These are phyloP conservation scores for Inga laurina DNA, from an alignment of 306 rosid genomes.

Conservation along the genomic window DNA sequence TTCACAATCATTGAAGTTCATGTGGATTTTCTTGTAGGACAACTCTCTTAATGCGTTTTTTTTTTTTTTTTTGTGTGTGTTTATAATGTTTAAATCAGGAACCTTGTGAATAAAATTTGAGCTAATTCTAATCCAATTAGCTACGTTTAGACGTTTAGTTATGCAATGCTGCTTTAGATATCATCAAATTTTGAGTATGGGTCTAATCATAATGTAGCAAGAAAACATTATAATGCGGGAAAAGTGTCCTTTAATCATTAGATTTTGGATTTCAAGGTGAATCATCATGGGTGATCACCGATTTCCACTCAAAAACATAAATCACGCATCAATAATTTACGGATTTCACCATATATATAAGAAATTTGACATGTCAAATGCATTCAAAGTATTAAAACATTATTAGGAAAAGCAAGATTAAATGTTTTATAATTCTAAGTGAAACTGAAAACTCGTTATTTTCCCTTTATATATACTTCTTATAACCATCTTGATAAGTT, in stretches of 20 bases:
- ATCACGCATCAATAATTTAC: neutral
- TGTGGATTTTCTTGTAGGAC: too few species aligned
- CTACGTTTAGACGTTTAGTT: neutral
- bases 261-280: constrained; percentile 23
- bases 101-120: neutral
- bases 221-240: neutral
- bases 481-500: too few species aligned
- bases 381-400: neutral
- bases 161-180: neutral
- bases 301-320: constrained; percentile 10
- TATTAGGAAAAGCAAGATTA: neutral
- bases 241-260: constrained; percentile 30
- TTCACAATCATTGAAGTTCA: too few species aligned
- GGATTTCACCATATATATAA: neutral
- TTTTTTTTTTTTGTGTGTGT: too few species aligned
- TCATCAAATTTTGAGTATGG: neutral
- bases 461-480: too few species aligned
- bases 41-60: neutral
- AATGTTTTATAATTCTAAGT: too few species aligned
- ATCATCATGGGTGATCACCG: constrained; percentile 27
- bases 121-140: neutral
- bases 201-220: neutral
- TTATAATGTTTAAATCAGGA: neutral
- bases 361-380: neutral
- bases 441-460: too few species aligned